Base-by-base conservation (phyloP, 306 rosid species). In the Malus orientalis region DNA sequence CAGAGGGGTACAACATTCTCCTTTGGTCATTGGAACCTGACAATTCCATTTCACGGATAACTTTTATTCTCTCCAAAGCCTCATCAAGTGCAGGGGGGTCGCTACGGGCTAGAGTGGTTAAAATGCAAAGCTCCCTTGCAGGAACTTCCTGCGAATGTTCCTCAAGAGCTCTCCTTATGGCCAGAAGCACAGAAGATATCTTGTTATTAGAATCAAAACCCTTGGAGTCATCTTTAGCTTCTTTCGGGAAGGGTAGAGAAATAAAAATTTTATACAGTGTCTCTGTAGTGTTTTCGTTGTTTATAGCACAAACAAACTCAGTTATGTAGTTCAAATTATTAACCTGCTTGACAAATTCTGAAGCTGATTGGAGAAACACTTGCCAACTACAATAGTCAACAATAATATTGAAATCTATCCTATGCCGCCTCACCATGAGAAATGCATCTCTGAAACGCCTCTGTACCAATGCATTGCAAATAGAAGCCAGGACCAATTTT, bases 31-130 rank as follows among this genome's bases (percentile, higher is more conserved):
- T 82, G 64, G 88, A 84, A 80, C 87, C 87, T 67, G 89, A 85
- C 82, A 95, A 83, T 72, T 95, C 99, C 88, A 85, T 80, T 81
- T 91, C 97, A 55, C 97, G 96, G 80, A 93, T 86, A 73, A 69
- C 76, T 84, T 95, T 95, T 32, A 92, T 86, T 78, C 99, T 91
- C 83, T 85, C 91, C 74, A 95, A 81, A 88, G 97, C 99, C 78
- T 95, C 99, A 87, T 95, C 96, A 83, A 91, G 93, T 67, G 87
- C 89, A 4, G 99, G 99, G 74, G 98, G 98, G 51, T 92, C 93
- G 81, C 90, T 92, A 67, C 87, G 99, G 76, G 99, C 99, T 58
- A 92, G 85, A 78, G 99, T 92, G 59, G 97, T 95, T 88, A 95
- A 84, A 76, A 95, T 91, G 85, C 99, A 92, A 79, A 92, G 96